Evolutionary conservation across 2,329 filamentous ascomycete species (phyloP), one percentile per base, ranked within the genome.

Genomic region (Epicoccum nigrum): DNA sequence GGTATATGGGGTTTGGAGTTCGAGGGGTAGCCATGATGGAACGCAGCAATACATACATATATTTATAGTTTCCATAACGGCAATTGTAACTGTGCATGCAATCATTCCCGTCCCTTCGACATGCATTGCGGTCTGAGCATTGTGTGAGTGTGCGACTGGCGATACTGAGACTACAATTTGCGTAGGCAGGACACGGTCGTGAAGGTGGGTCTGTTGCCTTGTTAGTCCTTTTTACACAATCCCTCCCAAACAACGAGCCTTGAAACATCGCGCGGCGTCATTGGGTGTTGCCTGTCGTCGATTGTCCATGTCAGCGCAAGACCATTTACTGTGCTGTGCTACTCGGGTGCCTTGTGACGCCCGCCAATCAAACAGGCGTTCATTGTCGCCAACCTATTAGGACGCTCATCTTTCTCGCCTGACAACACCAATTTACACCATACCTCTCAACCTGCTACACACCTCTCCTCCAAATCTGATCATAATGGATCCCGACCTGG

Each of bases 191-290:
- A 25, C 19, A 38, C 13, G 17, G 23, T 12, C 2, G 9, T 9
- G 25, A 13, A 27, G 32, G 23, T 31, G 31, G 31, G 37, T 31
- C 21, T 25, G 17, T 21, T 28, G 7, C 19, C 25, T 15, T 6
- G 23, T 25, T 9, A 6, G 34, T 20, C 15, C 20, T 13, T 27
- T 23, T 16, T 30, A n/a, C 8, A 21, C 21, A 13, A 9, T 41
- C n/a, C 34, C 38, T 12, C 21, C 25, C 17, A 32, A 45, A 37
- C 38, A 47, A 52, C 49, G 38, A 32, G 25, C 44, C 9, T 16
- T 21, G 7, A 15, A n/a, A 42, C 20, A 42, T n/a, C 32, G 30
- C 34, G 9, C 35, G 33, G 19, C 16, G 28, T 6, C 37, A 16
- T 20, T 7, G 19, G 6, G 15, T 12, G 1, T 16, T 7, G 16